These are phyloP conservation scores for Epichloe gansuensis DNA, from an alignment of 2,329 filamentous ascomycete genomes.

Conservation along the genomic window DNA sequence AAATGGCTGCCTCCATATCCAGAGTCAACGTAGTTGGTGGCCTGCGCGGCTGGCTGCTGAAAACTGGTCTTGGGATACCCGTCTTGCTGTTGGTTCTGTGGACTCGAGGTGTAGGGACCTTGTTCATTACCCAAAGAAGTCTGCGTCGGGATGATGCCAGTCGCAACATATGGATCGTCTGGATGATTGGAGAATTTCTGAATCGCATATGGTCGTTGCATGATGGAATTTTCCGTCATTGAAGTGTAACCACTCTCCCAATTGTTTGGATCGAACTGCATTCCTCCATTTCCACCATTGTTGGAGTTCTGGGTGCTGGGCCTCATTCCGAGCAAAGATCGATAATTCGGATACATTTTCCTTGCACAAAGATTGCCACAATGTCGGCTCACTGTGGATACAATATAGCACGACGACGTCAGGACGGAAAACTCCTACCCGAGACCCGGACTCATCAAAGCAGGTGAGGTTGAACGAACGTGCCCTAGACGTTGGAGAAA, in stretches of 20 bases:
- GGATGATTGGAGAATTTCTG: background rate
- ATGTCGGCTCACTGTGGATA: background rate
- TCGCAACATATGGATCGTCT: slow-evolving; percentile 2
- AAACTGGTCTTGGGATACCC: slow-evolving; percentile 4
- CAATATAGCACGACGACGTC: background rate
- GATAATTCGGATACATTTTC: background rate
- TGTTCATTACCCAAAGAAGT: background rate
- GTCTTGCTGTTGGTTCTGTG: background rate
- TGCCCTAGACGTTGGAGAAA: no score
- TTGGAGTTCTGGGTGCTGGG: background rate
- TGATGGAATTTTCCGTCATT: background rate
- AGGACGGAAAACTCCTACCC: background rate
- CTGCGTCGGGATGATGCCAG: background rate
- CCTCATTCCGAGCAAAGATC: background rate
- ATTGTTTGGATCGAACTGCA: background rate
- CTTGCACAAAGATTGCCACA: background rate
- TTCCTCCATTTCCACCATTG: background rate
- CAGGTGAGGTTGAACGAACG: background rate
- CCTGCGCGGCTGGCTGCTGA: slow-evolving; percentile 19
- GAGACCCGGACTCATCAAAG: background rate
- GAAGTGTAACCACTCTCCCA: background rate
- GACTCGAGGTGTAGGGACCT: background rate
- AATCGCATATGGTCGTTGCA: slow-evolving; percentile 1
- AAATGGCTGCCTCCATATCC: slow-evolving; percentile 31
- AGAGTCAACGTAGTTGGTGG: slow-evolving; percentile 24